Conservation (phyloP, 345 rosid genomes). For the Triadica sebifera region DNA sequence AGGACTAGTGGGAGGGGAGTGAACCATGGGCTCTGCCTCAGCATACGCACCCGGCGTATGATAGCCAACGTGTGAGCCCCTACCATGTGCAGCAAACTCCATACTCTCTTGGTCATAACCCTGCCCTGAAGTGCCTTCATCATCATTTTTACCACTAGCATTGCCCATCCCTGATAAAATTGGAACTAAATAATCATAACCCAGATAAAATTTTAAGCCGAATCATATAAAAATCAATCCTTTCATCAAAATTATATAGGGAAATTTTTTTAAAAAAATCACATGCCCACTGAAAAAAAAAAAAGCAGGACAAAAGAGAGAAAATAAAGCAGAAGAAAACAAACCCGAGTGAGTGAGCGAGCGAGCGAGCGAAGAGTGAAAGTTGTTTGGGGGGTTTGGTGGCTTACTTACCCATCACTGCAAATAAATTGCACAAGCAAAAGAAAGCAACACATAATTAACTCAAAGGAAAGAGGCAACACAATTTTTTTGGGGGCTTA, state of each 20-base stretch:
- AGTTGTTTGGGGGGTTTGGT: slow-evolving; percentile 19
- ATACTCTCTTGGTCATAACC: slow-evolving; percentile 24
- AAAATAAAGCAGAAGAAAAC: slow-evolving; percentile 7
- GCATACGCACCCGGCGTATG: slow-evolving; percentile 18
- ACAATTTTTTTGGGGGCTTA: slow-evolving; percentile 9
- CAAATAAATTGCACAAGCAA: slow-evolving; percentile 30
- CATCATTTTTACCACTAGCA: slow-evolving; percentile 53
- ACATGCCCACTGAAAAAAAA: neutral
- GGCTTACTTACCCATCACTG: slow-evolving; percentile 41
- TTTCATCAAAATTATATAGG: slow-evolving; percentile 2
- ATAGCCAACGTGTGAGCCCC: slow-evolving; percentile 11
- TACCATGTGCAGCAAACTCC: slow-evolving; percentile 19
- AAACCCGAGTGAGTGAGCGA: slow-evolving; percentile 12
- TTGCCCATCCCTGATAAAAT: slow-evolving; percentile 57
- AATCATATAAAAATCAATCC: slow-evolving; percentile 2
- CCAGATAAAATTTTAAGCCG: slow-evolving; percentile 22
- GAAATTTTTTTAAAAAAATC: neutral
- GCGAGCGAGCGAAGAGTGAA: neutral
- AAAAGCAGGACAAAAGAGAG: neutral
- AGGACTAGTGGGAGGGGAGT: slow-evolving; percentile 33
- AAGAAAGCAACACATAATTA: slow-evolving; percentile 25
- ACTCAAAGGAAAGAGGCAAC: slow-evolving; percentile 26
- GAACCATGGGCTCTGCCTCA: slow-evolving; percentile 34
- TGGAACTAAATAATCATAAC: slow-evolving; percentile 14
- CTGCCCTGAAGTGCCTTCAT: slow-evolving; percentile 40